Conservation (phyloP, 768 basidiomycete species). For the Naganishia onofrii region DNA sequence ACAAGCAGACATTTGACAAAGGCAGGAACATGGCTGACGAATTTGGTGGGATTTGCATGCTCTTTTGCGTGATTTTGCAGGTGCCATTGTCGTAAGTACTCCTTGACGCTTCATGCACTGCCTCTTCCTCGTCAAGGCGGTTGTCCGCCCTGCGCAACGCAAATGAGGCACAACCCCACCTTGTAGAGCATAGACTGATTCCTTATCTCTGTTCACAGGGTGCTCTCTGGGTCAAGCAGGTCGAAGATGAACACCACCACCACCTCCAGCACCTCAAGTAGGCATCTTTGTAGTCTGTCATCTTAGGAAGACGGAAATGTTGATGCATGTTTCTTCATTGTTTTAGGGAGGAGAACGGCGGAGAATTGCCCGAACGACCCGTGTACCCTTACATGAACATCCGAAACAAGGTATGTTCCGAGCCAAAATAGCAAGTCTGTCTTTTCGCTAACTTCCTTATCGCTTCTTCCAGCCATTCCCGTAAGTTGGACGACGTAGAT, state of each 20-base stretch:
- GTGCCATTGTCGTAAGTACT: constrained; percentile 37
- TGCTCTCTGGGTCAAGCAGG: constrained; percentile 47
- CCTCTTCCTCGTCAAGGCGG: not conserved
- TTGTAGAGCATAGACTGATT: too few relatives aligned
- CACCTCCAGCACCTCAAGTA: constrained; percentile 47
- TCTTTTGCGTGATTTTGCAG: constrained; percentile 1
- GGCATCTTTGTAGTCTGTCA: constrained; percentile 18
- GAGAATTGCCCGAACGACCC: constrained; percentile 44
- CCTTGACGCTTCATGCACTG: not conserved
- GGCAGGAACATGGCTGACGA: not conserved
- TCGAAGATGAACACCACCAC: constrained; percentile 48
- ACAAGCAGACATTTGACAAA: not conserved
- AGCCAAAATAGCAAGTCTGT: constrained; percentile 13
- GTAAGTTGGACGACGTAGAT: constrained; percentile 1
- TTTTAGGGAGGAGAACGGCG: constrained; percentile 42
- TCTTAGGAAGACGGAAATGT: not conserved
- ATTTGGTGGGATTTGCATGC: not conserved
- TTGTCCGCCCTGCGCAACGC: not conserved
- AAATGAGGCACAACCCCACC: not conserved
- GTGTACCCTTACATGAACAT: constrained; percentile 53
- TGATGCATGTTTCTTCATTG: not conserved
- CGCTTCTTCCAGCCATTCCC: constrained; percentile 28
- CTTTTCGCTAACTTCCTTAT: not conserved
- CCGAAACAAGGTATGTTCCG: constrained; percentile 46
- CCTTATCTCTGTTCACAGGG: constrained; percentile 7